phyloP scores from a whole-genome alignment of 768 basidiomycete genomes.

The Mycena rebaudengoi region DNA sequence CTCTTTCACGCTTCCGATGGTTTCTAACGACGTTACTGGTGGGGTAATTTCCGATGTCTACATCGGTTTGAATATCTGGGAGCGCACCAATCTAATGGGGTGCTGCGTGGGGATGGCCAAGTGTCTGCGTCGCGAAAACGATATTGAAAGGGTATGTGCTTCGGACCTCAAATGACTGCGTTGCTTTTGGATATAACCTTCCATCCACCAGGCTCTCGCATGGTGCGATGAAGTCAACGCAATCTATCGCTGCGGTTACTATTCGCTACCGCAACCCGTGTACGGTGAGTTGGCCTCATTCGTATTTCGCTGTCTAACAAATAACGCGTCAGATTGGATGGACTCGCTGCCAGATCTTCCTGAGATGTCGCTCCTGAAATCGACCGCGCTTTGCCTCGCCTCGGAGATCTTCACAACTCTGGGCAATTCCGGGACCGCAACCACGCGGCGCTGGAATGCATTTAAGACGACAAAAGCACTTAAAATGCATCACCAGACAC shows the following conservation, averaged over 20 bases:
- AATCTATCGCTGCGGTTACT: neutral
- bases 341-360: neutral
- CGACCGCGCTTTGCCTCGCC: neutral
- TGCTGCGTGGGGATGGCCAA: constrained; percentile 17
- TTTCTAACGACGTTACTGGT: neutral
- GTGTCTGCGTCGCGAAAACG: neutral
- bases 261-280: neutral
- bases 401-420: neutral
- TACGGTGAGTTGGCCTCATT: neutral
- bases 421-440: neutral
- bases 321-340: neutral
- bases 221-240: constrained; percentile 12
- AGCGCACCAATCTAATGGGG: constrained; percentile 9
- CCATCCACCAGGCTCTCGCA: constrained; percentile 1
- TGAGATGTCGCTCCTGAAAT: neutral
- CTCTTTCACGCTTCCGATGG: neutral
- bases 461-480: no score
- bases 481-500: constrained; percentile 18
- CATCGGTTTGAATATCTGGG: neutral
- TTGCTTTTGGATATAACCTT: neutral
- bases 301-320: no score
- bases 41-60: neutral
- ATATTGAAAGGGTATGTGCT: neutral
- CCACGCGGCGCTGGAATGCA: neutral
- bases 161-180: neutral